These are phyloP conservation scores for Hibiscus mutabilis DNA, from an alignment of 345 rosid species.

Conservation along the genomic window DNA sequence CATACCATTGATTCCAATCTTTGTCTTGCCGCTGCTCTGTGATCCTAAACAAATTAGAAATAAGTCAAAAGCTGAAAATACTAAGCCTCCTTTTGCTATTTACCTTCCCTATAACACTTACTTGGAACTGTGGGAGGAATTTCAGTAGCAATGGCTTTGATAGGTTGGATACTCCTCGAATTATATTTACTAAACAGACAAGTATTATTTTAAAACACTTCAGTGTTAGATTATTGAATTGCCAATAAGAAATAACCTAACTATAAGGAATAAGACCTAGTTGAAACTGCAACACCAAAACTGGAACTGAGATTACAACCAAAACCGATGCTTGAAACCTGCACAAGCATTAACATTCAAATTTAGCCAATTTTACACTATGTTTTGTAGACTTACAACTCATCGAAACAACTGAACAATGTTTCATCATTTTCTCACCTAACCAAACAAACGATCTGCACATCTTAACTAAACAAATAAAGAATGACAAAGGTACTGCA, in stretches of 20 bases:
- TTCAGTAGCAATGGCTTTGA: slow-evolving; percentile 77
- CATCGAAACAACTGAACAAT: background rate
- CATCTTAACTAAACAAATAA: background rate
- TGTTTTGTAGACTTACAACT: too few relatives aligned
- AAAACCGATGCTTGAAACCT: slow-evolving; percentile 40
- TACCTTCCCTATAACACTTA: slow-evolving; percentile 18
- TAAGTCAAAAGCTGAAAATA: slow-evolving; percentile 14
- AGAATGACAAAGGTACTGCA: background rate
- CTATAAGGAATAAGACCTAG: slow-evolving; percentile 37
- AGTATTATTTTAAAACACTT: background rate
- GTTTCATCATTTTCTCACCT: background rate
- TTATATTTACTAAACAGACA: slow-evolving; percentile 33
- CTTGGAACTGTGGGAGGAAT: slow-evolving; percentile 55
- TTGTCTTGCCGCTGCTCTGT: slow-evolving; percentile 49
- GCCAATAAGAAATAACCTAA: slow-evolving; percentile 29
- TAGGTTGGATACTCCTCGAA: slow-evolving; percentile 41
- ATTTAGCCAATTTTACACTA: background rate
- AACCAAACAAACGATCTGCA: background rate
- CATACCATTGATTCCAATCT: slow-evolving; percentile 90
- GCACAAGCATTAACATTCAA: background rate
- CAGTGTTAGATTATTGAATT: background rate
- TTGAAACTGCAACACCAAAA: slow-evolving; percentile 41
- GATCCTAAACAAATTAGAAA: slow-evolving; percentile 39
- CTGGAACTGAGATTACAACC: slow-evolving; percentile 29
- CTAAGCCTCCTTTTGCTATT: background rate